Percentiles rank a stretch among this genome's conserved stretches.
These are phyloP conservation scores for Fusarium chlamydosporum DNA, from an alignment of 2,329 filamentous ascomycete genomes.

Conservation along the genomic window DNA sequence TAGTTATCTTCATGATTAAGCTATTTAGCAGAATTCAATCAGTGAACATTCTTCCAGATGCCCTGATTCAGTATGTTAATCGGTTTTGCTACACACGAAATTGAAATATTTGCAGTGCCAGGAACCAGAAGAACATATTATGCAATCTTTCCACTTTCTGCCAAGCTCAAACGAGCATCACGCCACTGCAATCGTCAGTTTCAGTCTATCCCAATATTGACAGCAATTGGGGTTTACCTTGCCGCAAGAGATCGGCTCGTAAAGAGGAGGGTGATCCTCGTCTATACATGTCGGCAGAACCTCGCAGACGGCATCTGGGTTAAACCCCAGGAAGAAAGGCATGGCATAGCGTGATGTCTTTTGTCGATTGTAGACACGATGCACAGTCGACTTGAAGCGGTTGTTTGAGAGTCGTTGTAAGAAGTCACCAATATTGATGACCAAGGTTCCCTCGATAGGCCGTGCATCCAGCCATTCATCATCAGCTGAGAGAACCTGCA, in stretches of 20 bases:
- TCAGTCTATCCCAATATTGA: rapidly evolving
- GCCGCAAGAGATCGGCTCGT: slow-evolving; percentile 24
- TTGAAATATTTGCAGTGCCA: no score
- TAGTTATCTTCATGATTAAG: no score
- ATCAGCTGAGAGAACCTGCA: slow-evolving; percentile 19
- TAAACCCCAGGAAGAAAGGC: slow-evolving; percentile 11
- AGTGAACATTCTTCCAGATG: no score
- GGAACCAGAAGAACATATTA: no score
- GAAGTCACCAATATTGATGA: slow-evolving; percentile 24
- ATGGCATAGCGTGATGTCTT: slow-evolving; percentile 19
- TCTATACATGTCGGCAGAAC: slow-evolving; percentile 17
- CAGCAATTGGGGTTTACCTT: not conserved
- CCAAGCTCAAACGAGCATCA: not conserved
- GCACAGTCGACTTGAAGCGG: slow-evolving; percentile 20
- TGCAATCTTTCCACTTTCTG: slow-evolving; percentile 4
- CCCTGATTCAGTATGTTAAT: no score
- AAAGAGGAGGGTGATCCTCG: slow-evolving; percentile 9
- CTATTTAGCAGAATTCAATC: no score
- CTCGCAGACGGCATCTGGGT: slow-evolving; percentile 21
- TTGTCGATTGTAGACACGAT: slow-evolving; percentile 19
- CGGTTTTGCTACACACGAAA: no score
- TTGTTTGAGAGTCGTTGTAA: slow-evolving; percentile 6
- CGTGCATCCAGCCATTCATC: slow-evolving; percentile 26
- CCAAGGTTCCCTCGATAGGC: slow-evolving; percentile 2
- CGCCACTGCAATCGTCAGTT: slow-evolving; percentile 3